Evolutionary conservation across 495 filamentous ascomycete species (phyloP).

Genomic region (Stereocaulon alpinum): DNA sequence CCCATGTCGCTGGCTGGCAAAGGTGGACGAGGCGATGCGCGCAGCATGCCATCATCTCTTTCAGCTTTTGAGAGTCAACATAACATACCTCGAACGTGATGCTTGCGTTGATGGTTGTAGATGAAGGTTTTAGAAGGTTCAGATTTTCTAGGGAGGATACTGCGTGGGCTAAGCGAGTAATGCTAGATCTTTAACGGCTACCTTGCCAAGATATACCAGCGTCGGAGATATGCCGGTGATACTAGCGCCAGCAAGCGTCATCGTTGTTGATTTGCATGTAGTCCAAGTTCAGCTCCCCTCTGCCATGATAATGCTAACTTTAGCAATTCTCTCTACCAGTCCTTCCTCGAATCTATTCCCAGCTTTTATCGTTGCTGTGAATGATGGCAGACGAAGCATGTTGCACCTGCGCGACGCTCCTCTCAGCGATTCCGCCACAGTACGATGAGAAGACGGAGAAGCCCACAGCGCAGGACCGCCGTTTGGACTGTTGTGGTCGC

Average conservation of each 20-base stretch:
- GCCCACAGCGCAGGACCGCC: constrained; percentile 39
- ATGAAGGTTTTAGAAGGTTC: neutral
- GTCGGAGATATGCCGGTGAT: neutral
- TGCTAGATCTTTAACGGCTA: neutral
- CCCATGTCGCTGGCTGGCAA: constrained; percentile 14
- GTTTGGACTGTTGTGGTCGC: constrained; percentile 53
- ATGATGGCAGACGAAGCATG: constrained; percentile 37
- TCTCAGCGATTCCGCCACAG: constrained; percentile 33
- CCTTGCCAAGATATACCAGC: neutral
- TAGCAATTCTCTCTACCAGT: neutral
- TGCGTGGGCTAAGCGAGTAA: constrained; percentile 8
- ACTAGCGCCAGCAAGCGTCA: constrained; percentile 2
- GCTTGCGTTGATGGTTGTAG: neutral
- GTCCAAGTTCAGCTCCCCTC: neutral
- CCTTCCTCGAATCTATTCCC: neutral
- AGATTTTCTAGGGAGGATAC: neutral
- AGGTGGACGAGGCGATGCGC: neutral
- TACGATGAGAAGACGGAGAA: constrained; percentile 46
- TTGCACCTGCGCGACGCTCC: constrained; percentile 54
- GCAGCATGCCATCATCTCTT: neutral
- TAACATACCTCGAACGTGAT: constrained; percentile 10
- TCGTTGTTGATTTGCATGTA: neutral
- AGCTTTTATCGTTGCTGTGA: neutral
- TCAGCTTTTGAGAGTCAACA: neutral
- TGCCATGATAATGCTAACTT: neutral